Percentiles rank a stretch among this genome's conserved stretches.
phyloP scores from a whole-genome alignment of 1,284 basidiomycete species.

The Ustilago lituana region DNA sequence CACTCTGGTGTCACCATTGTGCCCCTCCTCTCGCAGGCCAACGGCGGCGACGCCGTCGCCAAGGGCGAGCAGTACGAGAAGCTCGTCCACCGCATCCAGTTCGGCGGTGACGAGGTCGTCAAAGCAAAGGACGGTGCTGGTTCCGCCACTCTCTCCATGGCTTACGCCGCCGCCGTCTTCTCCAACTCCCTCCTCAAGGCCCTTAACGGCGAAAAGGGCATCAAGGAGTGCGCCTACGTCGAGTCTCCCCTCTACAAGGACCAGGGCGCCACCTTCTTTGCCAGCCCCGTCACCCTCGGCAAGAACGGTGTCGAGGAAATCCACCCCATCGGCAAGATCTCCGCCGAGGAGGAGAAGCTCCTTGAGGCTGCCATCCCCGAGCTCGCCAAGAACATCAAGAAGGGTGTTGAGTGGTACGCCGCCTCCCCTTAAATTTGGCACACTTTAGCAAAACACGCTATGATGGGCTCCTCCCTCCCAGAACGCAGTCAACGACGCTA shows the following conservation, averaged over 20 bases:
- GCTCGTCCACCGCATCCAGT: conserved; percentile 80
- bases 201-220: conserved; percentile 85
- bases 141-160: conserved; percentile 88
- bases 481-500: too few species aligned
- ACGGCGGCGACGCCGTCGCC: conserved; percentile 73
- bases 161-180: conserved; percentile 73
- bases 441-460: too few species aligned
- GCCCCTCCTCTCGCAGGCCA: conserved; percentile 91
- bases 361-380: conserved; percentile 65
- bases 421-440: conserved; percentile 56
- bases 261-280: conserved; percentile 73
- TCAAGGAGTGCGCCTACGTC: conserved; percentile 85
- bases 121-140: conserved; percentile 90
- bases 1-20: conserved; percentile 97
- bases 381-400: conserved; percentile 67
- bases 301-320: conserved; percentile 64
- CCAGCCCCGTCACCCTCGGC: conserved; percentile 62
- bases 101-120: conserved; percentile 92
- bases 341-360: conserved; percentile 66
- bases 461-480: not conserved
- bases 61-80: conserved; percentile 72
- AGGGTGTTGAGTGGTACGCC: conserved; percentile 64
- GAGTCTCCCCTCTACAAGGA: conserved; percentile 79
- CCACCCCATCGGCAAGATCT: conserved; percentile 63
- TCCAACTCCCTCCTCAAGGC: conserved; percentile 83